Base-by-base conservation (phyloP, 2,329 filamentous ascomycete genomes). In the Fusarium mundagurra region DNA sequence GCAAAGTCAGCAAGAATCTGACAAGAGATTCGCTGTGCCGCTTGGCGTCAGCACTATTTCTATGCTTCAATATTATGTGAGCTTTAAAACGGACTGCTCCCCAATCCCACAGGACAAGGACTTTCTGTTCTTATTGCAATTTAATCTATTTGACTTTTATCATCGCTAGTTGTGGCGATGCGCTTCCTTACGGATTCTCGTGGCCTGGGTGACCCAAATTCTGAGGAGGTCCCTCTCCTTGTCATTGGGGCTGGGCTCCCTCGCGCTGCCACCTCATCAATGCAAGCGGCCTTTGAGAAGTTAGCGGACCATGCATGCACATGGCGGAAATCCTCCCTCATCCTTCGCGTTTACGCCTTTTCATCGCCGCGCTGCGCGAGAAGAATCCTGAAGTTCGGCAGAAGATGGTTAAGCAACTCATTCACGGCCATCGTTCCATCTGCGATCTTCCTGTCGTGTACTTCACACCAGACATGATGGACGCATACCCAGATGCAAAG, bases 401-500 rank as follows among this genome's bases (percentile, higher is more conserved):
- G 18, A 80, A 81, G 54, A 64, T 83, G 27, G 69, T 83, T 0
- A 74, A 73, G n/a, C 53, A 77, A 33, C 69, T 84, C 16, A 77
- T 83, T 43, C 74, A 79, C 20, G 81, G 81, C 3, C 80, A 82
- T 55, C 72, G 72, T 1, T 77, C 78, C 14, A 71, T 77, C 2
- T 72, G 76, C 44, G 73, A 84, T 57, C 77, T 83, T 18, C 82
- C 82, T 1, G 79, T 75, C 3, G 73, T 80, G 8, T 74, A 75
- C 45, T 84, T 84, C 67, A 70, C 78, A 0, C 77, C 80, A 16
- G 82, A 84, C 44, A 66, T 84, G 41, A 83, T 84, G 80, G 83
- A 84, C 36, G 80, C 82, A 73, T 84, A 82, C 12, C 82, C 82
- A 0, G 79, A 83, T 6, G 80, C 80, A 3, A 69, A 74, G 3